Evolutionary conservation across 768 basidiomycete genomes (phyloP), one percentile per base, ranked within the genome.

Genomic region (Hericium alpestre): DNA sequence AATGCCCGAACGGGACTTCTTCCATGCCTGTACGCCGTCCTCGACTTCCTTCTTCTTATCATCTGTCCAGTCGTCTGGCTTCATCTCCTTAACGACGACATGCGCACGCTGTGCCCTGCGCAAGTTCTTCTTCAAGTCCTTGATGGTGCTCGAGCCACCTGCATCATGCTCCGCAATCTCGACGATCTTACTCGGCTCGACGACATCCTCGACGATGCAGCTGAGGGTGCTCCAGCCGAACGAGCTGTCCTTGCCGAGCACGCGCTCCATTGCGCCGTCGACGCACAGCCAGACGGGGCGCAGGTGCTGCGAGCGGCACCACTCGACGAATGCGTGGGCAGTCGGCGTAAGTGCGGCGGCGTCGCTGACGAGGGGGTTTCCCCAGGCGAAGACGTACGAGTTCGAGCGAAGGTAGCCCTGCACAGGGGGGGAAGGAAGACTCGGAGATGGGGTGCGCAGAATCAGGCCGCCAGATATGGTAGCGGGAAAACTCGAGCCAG

Each of bases 201-300:
- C 57, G n/a, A 74, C 69, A 56, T 84, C 82, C 63, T 86, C 84
- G 52, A 79, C 79, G 51, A 86, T 82, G 57, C 82, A 85, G 53
- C 76, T 75, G 46, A 87, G 72, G 4, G 78, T 76, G 55, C 76
- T 74, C 86, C 84, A 87, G 0, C 74, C 71, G 59, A 79, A 74
- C 40, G 76, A 53, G 54, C 56, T 57, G 6, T 56, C 73, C 7
- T 68, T 60, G 10, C 66, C 76, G 51, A 86, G 75, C 8, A 81
- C 64, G 46, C 75, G 68, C 61, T 84, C 81, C 12, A 80, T 72
- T 13, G 75, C 69, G 38, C 68, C 66, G 60, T 81, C 78, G 15
- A 85, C 75, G 65, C 82, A 83, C 40, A 76, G 76, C 79, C 83
- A 87, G 43, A 86, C 71, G 1, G 76, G 79, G 56, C 73, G 78